A percentile compares a stretch with the other conserved stretches of the same genome.
Conservation (phyloP, 305 asterid genomes). For the Solanum hybrid region DNA sequence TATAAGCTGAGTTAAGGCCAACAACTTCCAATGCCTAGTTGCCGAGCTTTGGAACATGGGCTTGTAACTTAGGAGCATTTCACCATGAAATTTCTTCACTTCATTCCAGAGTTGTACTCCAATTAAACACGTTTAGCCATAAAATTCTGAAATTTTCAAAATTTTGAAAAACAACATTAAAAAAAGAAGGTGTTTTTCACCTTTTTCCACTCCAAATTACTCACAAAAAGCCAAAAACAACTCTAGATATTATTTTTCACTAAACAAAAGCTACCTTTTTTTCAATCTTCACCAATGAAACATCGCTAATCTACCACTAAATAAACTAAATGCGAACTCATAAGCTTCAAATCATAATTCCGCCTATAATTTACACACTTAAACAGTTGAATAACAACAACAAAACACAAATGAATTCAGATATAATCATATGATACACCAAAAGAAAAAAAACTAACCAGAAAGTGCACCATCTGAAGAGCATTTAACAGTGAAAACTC, state of each 20-base stretch:
- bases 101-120: not conserved
- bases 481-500: slow-evolving; percentile 40
- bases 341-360: not conserved
- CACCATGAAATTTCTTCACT: not conserved
- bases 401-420: not conserved
- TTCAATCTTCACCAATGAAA: not conserved
- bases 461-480: slow-evolving; percentile 25
- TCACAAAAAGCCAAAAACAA: not conserved
- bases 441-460: slow-evolving; percentile 7
- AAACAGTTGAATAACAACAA: not conserved
- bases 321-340: not conserved
- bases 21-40: not conserved
- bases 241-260: not conserved
- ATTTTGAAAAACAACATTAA: not conserved
- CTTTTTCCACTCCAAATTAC: not conserved
- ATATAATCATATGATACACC: not conserved
- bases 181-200: not conserved
- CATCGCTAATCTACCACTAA: not conserved
- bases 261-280: not conserved
- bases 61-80: not conserved
- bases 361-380: not conserved
- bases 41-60: not conserved
- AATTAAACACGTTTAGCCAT: not conserved
- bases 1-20: not conserved
- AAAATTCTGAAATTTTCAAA: too few relatives aligned